A percentile compares a stretch with the other conserved stretches of the same genome.
These are phyloP conservation scores for Hypoxylon lienhwacheense DNA, from an alignment of 495 filamentous ascomycete genomes.

Conservation along the genomic window DNA sequence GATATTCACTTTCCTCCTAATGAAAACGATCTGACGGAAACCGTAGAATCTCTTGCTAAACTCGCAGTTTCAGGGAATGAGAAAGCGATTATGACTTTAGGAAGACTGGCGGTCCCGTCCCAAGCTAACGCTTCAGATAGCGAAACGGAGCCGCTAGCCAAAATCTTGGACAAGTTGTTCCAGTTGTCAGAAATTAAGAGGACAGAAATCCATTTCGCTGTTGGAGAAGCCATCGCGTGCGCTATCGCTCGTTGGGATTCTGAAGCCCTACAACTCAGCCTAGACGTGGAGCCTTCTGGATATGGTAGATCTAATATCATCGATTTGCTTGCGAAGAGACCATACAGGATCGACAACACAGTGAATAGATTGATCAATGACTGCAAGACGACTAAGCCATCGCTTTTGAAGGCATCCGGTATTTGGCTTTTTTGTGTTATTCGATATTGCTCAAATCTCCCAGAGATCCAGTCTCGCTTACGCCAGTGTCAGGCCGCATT, in stretches of 20 bases:
- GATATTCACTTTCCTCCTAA: constrained; percentile 30
- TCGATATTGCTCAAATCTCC: constrained; percentile 79
- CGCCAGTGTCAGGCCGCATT: constrained; percentile 84
- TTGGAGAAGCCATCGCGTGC: constrained; percentile 81
- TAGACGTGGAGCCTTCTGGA: constrained; percentile 48
- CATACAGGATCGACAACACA: constrained; percentile 54
- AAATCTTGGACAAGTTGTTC: constrained; percentile 66
- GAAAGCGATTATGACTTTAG: constrained; percentile 74
- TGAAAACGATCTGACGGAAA: constrained; percentile 33
- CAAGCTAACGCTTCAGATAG: constrained; percentile 19
- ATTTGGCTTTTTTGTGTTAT: constrained; percentile 94
- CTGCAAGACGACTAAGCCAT: constrained; percentile 80
- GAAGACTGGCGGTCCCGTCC: constrained; percentile 62
- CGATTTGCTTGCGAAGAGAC: constrained; percentile 42
- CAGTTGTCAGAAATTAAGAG: constrained; percentile 78
- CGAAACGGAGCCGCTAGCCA: constrained; percentile 31
- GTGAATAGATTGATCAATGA: constrained; percentile 70
- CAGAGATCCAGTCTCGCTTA: constrained; percentile 69
- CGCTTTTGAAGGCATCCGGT: constrained; percentile 81
- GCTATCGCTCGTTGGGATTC: constrained; percentile 77
- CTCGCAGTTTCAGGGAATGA: constrained; percentile 81
- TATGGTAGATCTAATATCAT: constrained; percentile 43
- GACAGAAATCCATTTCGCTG: constrained; percentile 81
- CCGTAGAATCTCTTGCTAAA: constrained; percentile 61
- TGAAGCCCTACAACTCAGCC: constrained; percentile 51